phyloP scores from a whole-genome alignment of 1,284 basidiomycete species.

The Rhodotorula sp. region DNA sequence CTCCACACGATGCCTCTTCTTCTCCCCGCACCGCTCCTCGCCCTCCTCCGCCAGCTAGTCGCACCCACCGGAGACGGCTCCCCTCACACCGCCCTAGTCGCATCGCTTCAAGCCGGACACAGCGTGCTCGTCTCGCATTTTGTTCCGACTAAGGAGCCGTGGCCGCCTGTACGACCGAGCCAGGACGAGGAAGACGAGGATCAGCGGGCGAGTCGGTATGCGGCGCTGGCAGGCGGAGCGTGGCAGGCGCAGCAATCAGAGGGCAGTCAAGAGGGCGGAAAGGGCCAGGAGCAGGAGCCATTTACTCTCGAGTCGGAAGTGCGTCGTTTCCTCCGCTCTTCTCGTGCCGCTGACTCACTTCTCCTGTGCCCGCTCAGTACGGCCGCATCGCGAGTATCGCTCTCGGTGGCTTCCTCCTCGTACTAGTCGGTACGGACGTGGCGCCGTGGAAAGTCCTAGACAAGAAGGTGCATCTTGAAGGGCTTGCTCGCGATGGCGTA shows the following conservation, averaged over 20 bases:
- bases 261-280: neutral
- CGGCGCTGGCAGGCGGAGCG: conserved; percentile 25
- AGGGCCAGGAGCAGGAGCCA: neutral
- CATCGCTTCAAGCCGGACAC: conserved; percentile 9
- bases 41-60: conserved; percentile 26
- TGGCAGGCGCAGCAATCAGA: conserved; percentile 16
- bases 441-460: conserved; percentile 39
- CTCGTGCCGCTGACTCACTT: neutral
- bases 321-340: neutral
- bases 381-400: conserved; percentile 23
- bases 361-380: conserved; percentile 10
- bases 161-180: neutral
- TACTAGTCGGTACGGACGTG: conserved; percentile 28
- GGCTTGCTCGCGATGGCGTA: too few relatives aligned
- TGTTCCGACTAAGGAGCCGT: conserved; percentile 1
- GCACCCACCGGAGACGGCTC: conserved; percentile 3
- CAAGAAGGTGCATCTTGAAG: conserved; percentile 28
- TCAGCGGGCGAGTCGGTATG: conserved; percentile 21
- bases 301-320: conserved; percentile 36
- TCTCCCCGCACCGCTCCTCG: conserved; percentile 11
- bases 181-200: conserved; percentile 9
- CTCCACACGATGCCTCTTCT: conserved; percentile 10
- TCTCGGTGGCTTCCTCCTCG: conserved; percentile 29
- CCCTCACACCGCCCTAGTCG: conserved; percentile 36
- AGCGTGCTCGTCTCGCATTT: conserved; percentile 25